Percentiles rank a stretch among this genome's conserved stretches.
phyloP scores from a whole-genome alignment of 2,329 filamentous ascomycete genomes.

The Anisogramma anomala region DNA sequence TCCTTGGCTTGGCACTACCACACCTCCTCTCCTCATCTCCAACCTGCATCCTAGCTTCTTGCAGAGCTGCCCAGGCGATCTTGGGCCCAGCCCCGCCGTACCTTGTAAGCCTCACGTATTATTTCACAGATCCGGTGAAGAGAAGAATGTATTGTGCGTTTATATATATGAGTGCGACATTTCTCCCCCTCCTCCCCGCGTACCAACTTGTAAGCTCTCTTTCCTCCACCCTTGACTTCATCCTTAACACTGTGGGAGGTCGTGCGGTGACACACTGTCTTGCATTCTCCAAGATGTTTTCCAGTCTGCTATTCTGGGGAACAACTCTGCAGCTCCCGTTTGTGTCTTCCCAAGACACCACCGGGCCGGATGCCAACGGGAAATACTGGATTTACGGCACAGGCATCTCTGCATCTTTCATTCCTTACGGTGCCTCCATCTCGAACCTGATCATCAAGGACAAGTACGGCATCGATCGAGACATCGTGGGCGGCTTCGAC shows the following conservation, averaged over 20 bases:
- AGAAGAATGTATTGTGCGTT: too few relatives aligned
- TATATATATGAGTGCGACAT: background rate
- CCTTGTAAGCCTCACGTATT: too few relatives aligned
- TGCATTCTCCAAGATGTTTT: conserved; percentile 13
- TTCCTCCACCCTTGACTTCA: background rate
- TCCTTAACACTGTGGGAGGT: background rate
- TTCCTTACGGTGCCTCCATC: conserved; percentile 63
- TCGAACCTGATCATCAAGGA: conserved; percentile 61
- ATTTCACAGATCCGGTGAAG: too few relatives aligned
- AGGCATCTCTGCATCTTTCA: conserved; percentile 56
- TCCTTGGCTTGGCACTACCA: background rate
- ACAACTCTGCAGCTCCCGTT: conserved; percentile 23
- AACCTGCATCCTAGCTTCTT: background rate
- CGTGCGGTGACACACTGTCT: too few relatives aligned
- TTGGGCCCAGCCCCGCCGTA: too few relatives aligned
- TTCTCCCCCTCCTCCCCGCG: too few relatives aligned
- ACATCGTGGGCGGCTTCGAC: conserved; percentile 64
- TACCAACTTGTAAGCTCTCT: too few relatives aligned
- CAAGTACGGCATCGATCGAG: conserved; percentile 54
- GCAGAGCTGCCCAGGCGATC: too few relatives aligned
- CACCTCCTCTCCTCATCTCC: background rate
- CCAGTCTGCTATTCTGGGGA: conserved; percentile 10
- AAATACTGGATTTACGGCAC: conserved; percentile 63
- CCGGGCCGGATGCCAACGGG: conserved; percentile 42
- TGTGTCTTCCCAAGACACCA: conserved; percentile 20